Evolutionary conservation across 2,329 filamentous ascomycete species (phyloP), one percentile per base, ranked within the genome.

Genomic region (Triangularia setosa): DNA sequence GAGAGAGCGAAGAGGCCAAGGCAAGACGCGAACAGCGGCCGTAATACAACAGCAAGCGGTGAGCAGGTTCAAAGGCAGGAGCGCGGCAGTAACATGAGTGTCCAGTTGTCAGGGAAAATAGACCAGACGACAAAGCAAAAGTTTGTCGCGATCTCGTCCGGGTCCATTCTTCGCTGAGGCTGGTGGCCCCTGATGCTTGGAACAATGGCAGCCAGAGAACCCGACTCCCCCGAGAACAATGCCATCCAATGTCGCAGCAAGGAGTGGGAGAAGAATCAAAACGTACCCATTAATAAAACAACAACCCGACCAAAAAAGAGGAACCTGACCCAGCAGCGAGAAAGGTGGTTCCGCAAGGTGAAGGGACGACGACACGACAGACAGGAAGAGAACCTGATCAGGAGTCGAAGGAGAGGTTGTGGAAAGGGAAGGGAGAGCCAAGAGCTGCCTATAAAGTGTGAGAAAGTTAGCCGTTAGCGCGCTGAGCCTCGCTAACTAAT

Each of bases 261-360:
- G 27, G 23, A 60, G 27, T 23, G 16, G 12, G 18, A 30, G 24
- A 28, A 30, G 27, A 55, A 55, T 58, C 55, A 23, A 3, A n/a
- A 60, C 58, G n/a, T 60, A 60, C 58, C 58, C 58, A 60, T 60
- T 60, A 60, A 48, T 40, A 48, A 60, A 60, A 60, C 25, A 53
- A 24, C 40, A 60, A 21, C 52, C 23, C 14, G 23, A 55, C 58
- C 58, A 40, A 27, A 60, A 60, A 60, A 52, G 28, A 35, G 12
- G 35, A 53, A 60, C 40, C 40, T 60, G 58, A 33, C 58, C 58
- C 58, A 60, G 58, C 58, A 60, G 58, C 35, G 40, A 60, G 24
- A 18, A 44, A 60, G 40, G 40, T 21, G 35, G 24, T 56, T 44
- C 56, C 23, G 54, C 30, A 56, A 48, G 48, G 60, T 44, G 30